Conservation (phyloP, 1,139 yeast species). For the Yamadazyma mexicana region DNA sequence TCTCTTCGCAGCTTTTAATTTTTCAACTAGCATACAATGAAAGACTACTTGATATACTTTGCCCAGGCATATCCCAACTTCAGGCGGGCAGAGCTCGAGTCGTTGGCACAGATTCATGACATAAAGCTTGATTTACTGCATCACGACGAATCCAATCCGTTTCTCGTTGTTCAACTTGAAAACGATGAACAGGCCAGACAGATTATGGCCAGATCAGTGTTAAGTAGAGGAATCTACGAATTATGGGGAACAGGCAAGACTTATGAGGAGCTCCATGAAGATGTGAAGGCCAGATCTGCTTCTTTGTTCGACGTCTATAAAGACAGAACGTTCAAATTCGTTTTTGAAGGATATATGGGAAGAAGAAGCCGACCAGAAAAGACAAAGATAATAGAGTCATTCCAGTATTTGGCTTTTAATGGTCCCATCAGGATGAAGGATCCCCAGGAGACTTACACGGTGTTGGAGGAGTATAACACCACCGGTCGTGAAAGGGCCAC, state of each 20-base stretch:
- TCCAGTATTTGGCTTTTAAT: slow-evolving; percentile 65
- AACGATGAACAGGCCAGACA: slow-evolving; percentile 66
- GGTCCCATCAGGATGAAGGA: slow-evolving; percentile 80
- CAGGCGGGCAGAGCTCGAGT: slow-evolving; percentile 78
- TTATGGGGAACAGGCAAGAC: slow-evolving; percentile 74
- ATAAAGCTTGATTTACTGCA: slow-evolving; percentile 59
- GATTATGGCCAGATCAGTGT: slow-evolving; percentile 65
- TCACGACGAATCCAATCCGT: slow-evolving; percentile 67
- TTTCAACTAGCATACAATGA: slow-evolving; percentile 28
- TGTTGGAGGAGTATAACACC: slow-evolving; percentile 70
- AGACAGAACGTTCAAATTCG: slow-evolving; percentile 71
- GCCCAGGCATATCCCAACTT: slow-evolving; percentile 85
- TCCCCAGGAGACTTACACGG: slow-evolving; percentile 71
- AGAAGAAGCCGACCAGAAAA: slow-evolving; percentile 56
- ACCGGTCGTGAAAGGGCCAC: slow-evolving; percentile 53
- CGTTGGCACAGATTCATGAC: slow-evolving; percentile 67
- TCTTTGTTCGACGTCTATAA: slow-evolving; percentile 35
- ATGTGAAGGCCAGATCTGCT: slow-evolving; percentile 37
- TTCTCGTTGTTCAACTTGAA: slow-evolving; percentile 63
- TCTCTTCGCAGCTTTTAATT: slow-evolving; percentile 1
- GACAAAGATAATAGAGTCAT: slow-evolving; percentile 66
- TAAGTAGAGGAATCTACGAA: slow-evolving; percentile 78
- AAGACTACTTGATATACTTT: slow-evolving; percentile 69
- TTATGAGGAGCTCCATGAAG: slow-evolving; percentile 57
- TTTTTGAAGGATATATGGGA: slow-evolving; percentile 74